Conservation (phyloP, 2,329 filamentous ascomycete species). For the Zymoseptoria passerinii region DNA sequence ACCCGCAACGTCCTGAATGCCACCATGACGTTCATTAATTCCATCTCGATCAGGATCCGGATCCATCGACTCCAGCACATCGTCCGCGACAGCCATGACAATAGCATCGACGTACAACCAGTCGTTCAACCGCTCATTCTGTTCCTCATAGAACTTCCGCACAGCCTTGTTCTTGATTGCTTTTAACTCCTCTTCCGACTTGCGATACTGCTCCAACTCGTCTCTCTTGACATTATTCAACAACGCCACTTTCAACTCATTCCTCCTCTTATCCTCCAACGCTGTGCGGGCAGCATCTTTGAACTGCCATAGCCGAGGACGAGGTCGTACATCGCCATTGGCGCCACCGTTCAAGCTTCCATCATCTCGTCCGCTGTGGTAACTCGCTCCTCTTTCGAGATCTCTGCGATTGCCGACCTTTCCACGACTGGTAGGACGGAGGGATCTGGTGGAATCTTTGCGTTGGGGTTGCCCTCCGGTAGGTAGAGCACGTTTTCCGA, state of each 20-base stretch:
- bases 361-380: slow-evolving; percentile 5
- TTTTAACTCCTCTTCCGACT: slow-evolving; percentile 47
- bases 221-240: slow-evolving; percentile 40
- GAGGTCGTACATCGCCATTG: slow-evolving; percentile 17
- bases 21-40: slow-evolving; percentile 45
- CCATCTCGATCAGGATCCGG: slow-evolving; percentile 52
- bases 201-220: slow-evolving; percentile 43
- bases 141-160: slow-evolving; percentile 46
- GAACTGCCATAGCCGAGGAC: slow-evolving; percentile 34
- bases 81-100: slow-evolving; percentile 48
- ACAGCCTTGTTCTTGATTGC: slow-evolving; percentile 46
- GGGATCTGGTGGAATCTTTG: not conserved
- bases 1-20: slow-evolving; percentile 42
- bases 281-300: slow-evolving; percentile 42
- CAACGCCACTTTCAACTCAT: slow-evolving; percentile 43
- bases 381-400: slow-evolving; percentile 14
- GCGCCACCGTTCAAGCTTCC: slow-evolving; percentile 12
- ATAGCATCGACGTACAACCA: slow-evolving; percentile 53
- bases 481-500: slow-evolving; percentile 23
- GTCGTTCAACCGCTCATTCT: slow-evolving; percentile 48
- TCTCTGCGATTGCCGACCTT: slow-evolving; percentile 5
- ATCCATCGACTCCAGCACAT: slow-evolving; percentile 53
- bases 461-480: slow-evolving; percentile 1
- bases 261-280: slow-evolving; percentile 38
- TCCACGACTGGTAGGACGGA: slow-evolving; percentile 7